Evolutionary conservation across 495 filamentous ascomycete species (phyloP).

Genomic region (Darksidea phi): DNA sequence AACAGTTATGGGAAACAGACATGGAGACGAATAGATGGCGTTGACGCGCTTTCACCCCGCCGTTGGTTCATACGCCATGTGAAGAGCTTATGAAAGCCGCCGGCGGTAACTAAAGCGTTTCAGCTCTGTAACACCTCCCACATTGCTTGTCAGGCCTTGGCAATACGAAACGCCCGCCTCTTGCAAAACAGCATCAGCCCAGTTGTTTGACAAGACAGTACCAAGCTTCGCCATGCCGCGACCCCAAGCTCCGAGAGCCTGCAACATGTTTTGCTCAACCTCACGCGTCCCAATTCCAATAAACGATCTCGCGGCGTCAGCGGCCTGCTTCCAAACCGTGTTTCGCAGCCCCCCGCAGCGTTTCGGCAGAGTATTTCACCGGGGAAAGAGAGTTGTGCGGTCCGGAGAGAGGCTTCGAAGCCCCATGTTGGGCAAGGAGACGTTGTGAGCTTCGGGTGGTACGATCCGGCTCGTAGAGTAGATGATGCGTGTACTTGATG

Average conservation of each 20-base stretch:
- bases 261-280: not conserved
- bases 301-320: not conserved
- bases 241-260: not conserved
- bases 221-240: not conserved
- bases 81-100: not conserved
- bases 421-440: not conserved
- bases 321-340: not conserved
- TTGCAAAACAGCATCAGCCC: not conserved
- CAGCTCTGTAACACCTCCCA: constrained; percentile 10
- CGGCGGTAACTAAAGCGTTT: constrained; percentile 3
- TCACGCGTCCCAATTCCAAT: not conserved
- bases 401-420: not conserved
- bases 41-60: not conserved
- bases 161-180: constrained; percentile 20
- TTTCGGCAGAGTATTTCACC: not conserved
- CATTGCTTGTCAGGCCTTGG: constrained; percentile 14
- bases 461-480: too few relatives aligned
- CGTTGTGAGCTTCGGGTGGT: not conserved
- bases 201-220: not conserved
- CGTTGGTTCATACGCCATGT: not conserved
- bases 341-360: not conserved
- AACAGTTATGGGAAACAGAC: not conserved
- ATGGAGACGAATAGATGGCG: not conserved
- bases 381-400: not conserved
- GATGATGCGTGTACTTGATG: too few relatives aligned